Evolutionary conservation across 1,284 basidiomycete species (phyloP).

Genomic region (Ceratobasidium sp.): DNA sequence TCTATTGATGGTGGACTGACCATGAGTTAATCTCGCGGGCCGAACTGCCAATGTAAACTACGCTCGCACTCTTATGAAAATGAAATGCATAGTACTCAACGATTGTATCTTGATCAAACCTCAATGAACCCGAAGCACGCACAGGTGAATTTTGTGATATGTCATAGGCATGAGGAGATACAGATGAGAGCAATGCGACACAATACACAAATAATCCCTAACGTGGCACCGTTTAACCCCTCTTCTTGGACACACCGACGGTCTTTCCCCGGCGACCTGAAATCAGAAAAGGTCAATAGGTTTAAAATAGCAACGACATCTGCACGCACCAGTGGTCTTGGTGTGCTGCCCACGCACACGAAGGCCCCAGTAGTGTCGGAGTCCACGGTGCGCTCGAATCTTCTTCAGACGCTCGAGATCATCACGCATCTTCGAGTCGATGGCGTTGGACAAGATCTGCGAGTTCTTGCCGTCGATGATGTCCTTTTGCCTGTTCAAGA

Average conservation of each 20-base stretch:
- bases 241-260: conserved; percentile 93
- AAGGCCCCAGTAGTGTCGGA: conserved; percentile 97
- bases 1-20: conserved; percentile 34
- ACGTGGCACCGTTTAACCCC: conserved; percentile 68
- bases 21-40: conserved; percentile 9
- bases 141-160: conserved; percentile 26
- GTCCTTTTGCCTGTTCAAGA: conserved; percentile 99
- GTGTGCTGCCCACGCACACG: conserved; percentile 98
- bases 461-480: conserved; percentile 97
- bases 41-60: background rate
- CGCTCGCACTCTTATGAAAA: too few species aligned
- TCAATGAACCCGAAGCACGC: background rate
- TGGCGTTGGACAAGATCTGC: conserved; percentile 96
- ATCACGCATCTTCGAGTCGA: conserved; percentile 99
- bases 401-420: conserved; percentile 99
- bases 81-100: background rate
- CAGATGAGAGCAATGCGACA: conserved; percentile 30
- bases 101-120: background rate
- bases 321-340: conserved; percentile 90
- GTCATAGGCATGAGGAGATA: conserved; percentile 36
- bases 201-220: conserved; percentile 45
- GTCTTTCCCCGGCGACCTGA: conserved; percentile 90
- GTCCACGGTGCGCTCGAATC: conserved; percentile 98
- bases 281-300: conserved; percentile 1
- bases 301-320: background rate